Base-by-base conservation (phyloP, 2,329 filamentous ascomycete species). In the Exophiala aquamarina region DNA sequence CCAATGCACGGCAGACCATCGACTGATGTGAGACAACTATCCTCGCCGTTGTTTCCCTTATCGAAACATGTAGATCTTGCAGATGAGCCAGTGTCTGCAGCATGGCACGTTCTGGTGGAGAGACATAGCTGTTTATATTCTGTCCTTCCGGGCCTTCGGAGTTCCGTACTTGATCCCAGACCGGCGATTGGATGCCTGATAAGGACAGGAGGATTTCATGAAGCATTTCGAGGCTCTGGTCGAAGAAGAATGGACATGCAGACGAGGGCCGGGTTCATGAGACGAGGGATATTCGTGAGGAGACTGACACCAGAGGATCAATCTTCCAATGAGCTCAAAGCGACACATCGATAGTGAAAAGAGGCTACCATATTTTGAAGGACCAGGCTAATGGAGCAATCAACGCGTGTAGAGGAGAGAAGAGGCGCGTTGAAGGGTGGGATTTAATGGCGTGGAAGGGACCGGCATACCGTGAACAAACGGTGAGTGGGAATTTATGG, bases 181-280 rank as follows among this genome's bases (percentile, higher is more conserved):
- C 81, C 58, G 90, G 86, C 56, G 92, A 96, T 56, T 88, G 86
- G 71, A 97, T 89, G 59, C 93, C 92, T 62, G 91, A 94, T 70
- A 97, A 84, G 68, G 91, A 92, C 70, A 98, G 85, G 70, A 97
- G 83, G 73, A 98, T 89, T 77, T 98, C 93, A 81, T 97, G 93
- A 68, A 98, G 87, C 93, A 98, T 98, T 59, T 52, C 34, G 49
- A n/a, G n/a, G 43, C 39, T 14, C 26, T 41, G 14, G 13, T n/a
- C 9, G 38, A 7, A 13, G 35, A 9, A 8, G 41, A 36, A 10
- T 20, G 29, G 18, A 39, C 10, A 19, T 36, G 33, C 15, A 44
- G 29, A 17, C 48, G 43, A 15, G 52, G 49, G 6, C 32, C 41
- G 32, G 49, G 49, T 26, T 48, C 49, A 43, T 45, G 46, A 32